Evolutionary conservation across 495 filamentous ascomycete genomes (phyloP).

Genomic region (Trypethelium eluteriae): DNA sequence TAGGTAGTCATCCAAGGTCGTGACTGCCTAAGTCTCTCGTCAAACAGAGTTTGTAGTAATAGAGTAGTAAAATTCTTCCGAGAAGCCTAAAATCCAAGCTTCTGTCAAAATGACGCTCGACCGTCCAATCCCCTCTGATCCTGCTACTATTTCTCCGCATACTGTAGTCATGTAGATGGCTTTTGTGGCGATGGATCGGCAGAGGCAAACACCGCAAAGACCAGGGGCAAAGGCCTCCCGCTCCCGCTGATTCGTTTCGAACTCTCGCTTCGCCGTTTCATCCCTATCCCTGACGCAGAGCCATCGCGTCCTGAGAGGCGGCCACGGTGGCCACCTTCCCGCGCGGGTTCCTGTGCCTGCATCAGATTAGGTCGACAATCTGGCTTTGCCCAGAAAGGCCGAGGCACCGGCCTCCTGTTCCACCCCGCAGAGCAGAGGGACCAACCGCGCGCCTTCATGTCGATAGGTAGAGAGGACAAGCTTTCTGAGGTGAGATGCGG

Average conservation of each 20-base stretch:
- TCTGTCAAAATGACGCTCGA: background rate
- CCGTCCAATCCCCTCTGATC: background rate
- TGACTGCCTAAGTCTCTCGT: background rate
- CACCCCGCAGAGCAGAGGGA: background rate
- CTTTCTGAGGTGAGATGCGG: background rate
- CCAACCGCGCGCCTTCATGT: background rate
- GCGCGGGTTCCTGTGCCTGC: background rate
- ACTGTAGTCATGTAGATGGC: background rate
- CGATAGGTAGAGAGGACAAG: background rate
- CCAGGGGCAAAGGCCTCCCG: background rate
- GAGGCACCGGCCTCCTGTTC: background rate
- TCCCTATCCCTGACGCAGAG: background rate
- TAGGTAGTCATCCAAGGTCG: background rate
- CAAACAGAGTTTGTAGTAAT: background rate
- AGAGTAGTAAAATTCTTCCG: background rate
- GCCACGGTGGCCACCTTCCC: background rate
- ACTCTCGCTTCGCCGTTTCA: conserved; percentile 5
- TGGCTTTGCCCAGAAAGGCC: background rate
- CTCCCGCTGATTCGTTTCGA: conserved; percentile 3
- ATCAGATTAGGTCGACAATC: background rate
- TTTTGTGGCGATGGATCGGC: background rate
- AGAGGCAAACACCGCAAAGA: background rate
- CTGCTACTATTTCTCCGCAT: background rate
- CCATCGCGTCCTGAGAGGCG: background rate
- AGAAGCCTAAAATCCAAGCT: background rate